Percentiles rank a stretch among this genome's conserved stretches.
phyloP scores from a whole-genome alignment of 176 grass and related monocot species.

The Dendrocalamus sinicus region DNA sequence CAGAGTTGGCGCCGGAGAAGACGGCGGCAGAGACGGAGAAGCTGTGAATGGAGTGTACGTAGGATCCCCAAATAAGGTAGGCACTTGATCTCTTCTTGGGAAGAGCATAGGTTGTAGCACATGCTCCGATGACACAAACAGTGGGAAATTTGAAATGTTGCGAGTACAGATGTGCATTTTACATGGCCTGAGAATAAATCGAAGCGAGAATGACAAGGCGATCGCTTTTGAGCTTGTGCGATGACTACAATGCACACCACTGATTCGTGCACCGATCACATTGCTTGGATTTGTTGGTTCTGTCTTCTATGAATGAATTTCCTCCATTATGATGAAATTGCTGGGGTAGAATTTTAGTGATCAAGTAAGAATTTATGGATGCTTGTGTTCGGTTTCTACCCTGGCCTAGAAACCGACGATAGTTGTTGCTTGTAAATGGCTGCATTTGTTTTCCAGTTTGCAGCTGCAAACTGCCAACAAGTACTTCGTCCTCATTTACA shows the following conservation, averaged over 20 bases:
- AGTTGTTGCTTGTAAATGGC: not conserved
- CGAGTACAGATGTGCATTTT: not conserved
- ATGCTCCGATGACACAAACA: constrained; percentile 23
- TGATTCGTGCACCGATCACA: not conserved
- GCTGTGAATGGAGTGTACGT: not conserved
- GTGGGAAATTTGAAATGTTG: not conserved
- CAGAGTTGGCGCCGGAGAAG: not conserved
- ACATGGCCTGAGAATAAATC: constrained; percentile 34
- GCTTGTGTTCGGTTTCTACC: not conserved
- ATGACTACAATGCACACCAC: not conserved
- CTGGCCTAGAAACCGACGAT: not conserved
- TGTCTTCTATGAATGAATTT: not conserved
- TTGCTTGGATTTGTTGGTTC: not conserved
- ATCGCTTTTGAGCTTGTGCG: not conserved
- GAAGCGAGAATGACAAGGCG: not conserved
- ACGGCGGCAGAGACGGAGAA: constrained; percentile 12
- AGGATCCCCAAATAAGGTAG: constrained; percentile 29
- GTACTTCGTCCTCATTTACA: not conserved
- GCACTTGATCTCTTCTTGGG: constrained; percentile 22
- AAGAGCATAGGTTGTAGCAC: constrained; percentile 11
- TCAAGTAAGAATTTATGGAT: not conserved
- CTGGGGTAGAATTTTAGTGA: constrained; percentile 9
- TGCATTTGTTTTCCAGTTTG: not conserved
- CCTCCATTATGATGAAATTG: constrained; percentile 7
- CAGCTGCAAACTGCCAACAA: not conserved